These are phyloP conservation scores for Claviceps humidiphila DNA, from an alignment of 2,329 filamentous ascomycete species.

Conservation along the genomic window DNA sequence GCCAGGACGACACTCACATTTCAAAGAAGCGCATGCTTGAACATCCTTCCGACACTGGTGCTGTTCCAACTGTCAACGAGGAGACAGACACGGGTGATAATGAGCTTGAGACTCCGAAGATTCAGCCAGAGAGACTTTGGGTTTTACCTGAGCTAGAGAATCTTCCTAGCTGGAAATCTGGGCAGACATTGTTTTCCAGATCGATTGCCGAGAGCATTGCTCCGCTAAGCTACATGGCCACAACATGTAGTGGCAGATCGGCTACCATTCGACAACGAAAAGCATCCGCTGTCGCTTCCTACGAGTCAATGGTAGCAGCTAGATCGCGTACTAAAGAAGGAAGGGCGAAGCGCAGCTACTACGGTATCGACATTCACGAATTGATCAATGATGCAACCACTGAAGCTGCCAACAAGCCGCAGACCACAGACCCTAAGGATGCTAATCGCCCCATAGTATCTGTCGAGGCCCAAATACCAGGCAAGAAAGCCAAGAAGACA, in stretches of 20 bases:
- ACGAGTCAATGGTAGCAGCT: conserved; percentile 54
- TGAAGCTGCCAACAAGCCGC: conserved; percentile 33
- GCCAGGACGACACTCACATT: conserved; percentile 7
- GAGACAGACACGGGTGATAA: background rate
- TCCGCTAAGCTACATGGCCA: conserved; percentile 26
- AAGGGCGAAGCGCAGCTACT: conserved; percentile 64
- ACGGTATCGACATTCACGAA: conserved; percentile 82
- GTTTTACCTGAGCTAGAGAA: background rate
- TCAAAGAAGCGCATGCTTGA: conserved; percentile 21
- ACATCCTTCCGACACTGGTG: conserved; percentile 8
- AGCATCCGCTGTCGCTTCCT: conserved; percentile 33
- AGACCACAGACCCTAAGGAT: conserved; percentile 10
- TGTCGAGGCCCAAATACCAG: conserved; percentile 22
- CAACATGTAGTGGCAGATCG: conserved; percentile 44
- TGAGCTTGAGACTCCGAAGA: background rate
- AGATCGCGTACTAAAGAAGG: conserved; percentile 54
- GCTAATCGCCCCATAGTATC: conserved; percentile 27
- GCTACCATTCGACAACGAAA: conserved; percentile 43
- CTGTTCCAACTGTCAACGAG: background rate
- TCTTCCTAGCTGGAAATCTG: conserved; percentile 10
- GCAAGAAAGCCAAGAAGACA: conserved; percentile 33
- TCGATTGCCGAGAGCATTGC: conserved; percentile 15
- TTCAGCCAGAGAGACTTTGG: background rate
- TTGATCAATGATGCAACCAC: conserved; percentile 60
- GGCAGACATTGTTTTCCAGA: conserved; percentile 15